Base-by-base conservation (phyloP, 495 filamentous ascomycete genomes). In the Aspergillus leporis region DNA sequence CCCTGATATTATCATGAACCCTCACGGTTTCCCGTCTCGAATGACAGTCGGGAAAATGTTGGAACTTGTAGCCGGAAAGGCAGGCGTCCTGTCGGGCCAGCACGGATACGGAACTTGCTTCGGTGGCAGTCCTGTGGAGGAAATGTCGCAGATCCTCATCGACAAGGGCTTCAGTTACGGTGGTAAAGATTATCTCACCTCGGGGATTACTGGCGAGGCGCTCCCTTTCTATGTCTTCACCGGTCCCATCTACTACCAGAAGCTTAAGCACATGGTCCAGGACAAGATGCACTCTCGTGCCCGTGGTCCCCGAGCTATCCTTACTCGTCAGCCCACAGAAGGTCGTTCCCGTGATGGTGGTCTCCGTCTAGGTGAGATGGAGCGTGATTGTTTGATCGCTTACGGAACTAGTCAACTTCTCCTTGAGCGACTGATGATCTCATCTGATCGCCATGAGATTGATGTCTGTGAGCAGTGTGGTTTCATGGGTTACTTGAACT, bases 1-100 rank as follows among this genome's bases (percentile, higher is more conserved):
- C 40, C 94, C 94, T 0, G 94, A 99, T 71, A 94, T 99, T 67
- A 99, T 99, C 85, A 99, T 99, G 95, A 99, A 99, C 78, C 94
- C 94, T 1, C 94, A 99, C 75, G 94, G 95, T 85, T 98, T 99
- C 82, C 94, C 94, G 8, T 97, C 93, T 12, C 94, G 94, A 70
- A 99, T 99, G 94, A 99, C 94, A 49, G 95, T 99, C 63, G 94
- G 95, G 10, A 98, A 99, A 72, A 91, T 99, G 81, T 81, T 99
- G 52, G 94, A 99, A 72, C 87, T 96, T 45, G 81, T 99, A 13
- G 89, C 93, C 1, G 95, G 95, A 49, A 99, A 99, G 74, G 93
- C 95, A 3, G 90, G 92, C 23, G 87, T 98, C 2, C 70, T 98
- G 19, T 79, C 85, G 30, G 95, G 95, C 2, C 85, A 86, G 28